Base-by-base conservation (phyloP, 495 filamentous ascomycete genomes). In the Podospora tetraspora region DNA sequence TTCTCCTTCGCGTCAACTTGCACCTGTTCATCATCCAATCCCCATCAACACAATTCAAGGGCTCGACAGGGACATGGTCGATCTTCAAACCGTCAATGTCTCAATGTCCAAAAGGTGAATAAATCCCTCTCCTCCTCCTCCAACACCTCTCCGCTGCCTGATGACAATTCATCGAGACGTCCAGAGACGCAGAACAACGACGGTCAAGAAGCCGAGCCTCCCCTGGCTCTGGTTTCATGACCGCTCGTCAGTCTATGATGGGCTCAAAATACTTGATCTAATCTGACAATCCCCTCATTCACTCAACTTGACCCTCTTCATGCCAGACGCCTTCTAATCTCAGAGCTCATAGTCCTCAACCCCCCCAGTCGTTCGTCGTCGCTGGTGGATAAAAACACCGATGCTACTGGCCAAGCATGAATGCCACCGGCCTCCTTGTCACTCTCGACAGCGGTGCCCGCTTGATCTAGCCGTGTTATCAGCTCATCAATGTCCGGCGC, bases 401-500 rank as follows among this genome's bases (percentile, higher is more conserved):
- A 84, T 19, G 87, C 90, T 27, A 94, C 87, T 16, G 91, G 91
- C 91, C 91, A 93, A 12, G 89, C 90, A 79, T 94, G 91, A 66
- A 93, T 87, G 23, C 84, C 88, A 5, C 85, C 89, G 43, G 79
- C 76, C 70, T 90, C 86, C 73, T 82, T 80, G 63, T 79, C 70
- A 63, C 79, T 81, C 30, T 73, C 72, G 12, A 90, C 83, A 25
- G 76, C 71, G 58, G 83, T 77, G 60, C 78, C 79, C n/a, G 81
- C 80, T 27, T 77, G 75, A 56, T 80, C 71, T 57, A 90, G 75
- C 30, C 84, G 71, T 16, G 69, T 70, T 19, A 89, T 76, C 58
- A 91, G 72, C 13, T 79, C 75, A 66, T 83, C 73, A 34, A 90
- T 87, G 61, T 91, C 89, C 1, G 86, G 81, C 22, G 84, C 87